Conservation (phyloP, 306 rosid species). For the Acacia crassicarpa region DNA sequence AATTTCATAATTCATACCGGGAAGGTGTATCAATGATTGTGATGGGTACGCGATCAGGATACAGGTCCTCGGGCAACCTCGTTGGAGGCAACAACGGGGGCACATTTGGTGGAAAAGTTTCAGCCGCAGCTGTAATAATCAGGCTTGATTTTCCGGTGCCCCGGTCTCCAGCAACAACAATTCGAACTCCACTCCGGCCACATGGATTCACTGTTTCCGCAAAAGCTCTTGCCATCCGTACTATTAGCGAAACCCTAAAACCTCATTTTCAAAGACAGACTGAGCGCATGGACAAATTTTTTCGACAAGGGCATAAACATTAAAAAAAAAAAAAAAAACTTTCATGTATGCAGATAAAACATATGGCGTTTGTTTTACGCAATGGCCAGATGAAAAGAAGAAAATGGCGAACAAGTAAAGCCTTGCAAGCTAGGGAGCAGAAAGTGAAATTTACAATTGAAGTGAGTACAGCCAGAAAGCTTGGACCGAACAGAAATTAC, state of each 20-base stretch:
- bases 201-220: slow-evolving; percentile 54
- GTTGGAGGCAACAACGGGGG: slow-evolving; percentile 89
- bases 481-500: background rate
- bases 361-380: background rate
- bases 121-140: slow-evolving; percentile 84
- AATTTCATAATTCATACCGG: slow-evolving; percentile 42
- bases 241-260: slow-evolving; percentile 4
- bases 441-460: background rate
- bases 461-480: background rate
- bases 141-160: slow-evolving; percentile 93
- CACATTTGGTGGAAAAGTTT: slow-evolving; percentile 71
- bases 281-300: background rate
- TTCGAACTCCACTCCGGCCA: slow-evolving; percentile 68
- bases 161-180: slow-evolving; percentile 89
- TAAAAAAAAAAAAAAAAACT: background rate
- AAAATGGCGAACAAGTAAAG: background rate
- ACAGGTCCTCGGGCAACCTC: slow-evolving; percentile 77
- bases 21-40: slow-evolving; percentile 92
- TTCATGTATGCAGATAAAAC: background rate
- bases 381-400: background rate
- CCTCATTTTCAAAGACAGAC: background rate
- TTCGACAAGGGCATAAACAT: background rate
- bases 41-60: slow-evolving; percentile 89
- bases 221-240: slow-evolving; percentile 61
- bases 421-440: background rate